Conservation (phyloP, 2,329 filamentous ascomycete species). For the Colletotrichum tropicicola region DNA sequence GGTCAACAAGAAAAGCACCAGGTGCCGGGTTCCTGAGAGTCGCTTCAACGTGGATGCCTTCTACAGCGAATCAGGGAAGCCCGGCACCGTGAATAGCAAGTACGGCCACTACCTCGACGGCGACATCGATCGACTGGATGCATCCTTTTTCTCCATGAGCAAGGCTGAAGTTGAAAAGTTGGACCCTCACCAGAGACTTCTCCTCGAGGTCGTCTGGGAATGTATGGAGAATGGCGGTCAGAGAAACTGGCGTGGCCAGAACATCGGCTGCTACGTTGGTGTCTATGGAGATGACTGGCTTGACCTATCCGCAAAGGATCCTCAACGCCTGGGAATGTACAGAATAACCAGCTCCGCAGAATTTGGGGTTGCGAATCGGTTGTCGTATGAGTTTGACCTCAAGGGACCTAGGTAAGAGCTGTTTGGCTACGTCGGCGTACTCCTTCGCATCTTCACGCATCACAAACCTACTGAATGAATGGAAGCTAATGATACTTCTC, state of each 20-base stretch:
- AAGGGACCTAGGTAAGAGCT: constrained; percentile 41
- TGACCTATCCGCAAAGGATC: constrained; percentile 31
- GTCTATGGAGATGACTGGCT: constrained; percentile 39
- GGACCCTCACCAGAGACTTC: constrained; percentile 38
- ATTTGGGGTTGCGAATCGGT: constrained; percentile 39
- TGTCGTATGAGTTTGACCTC: constrained; percentile 42
- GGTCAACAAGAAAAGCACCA: constrained; percentile 38
- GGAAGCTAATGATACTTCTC: constrained; percentile 35
- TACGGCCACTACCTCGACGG: constrained; percentile 45
- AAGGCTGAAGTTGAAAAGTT: constrained; percentile 37
- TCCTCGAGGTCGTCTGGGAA: constrained; percentile 43
- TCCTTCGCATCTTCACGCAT: constrained; percentile 25
- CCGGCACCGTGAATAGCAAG: constrained; percentile 41
- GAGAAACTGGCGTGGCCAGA: constrained; percentile 36
- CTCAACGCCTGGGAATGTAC: constrained; percentile 33
- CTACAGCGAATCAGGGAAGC: constrained; percentile 45
- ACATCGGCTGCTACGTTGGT: constrained; percentile 40
- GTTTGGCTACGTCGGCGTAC: too few relatives aligned
- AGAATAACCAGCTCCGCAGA: constrained; percentile 32
- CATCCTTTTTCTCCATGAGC: constrained; percentile 38
- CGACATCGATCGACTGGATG: constrained; percentile 40
- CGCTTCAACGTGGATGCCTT: constrained; percentile 46
- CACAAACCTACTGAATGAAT: not conserved
- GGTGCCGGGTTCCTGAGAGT: constrained; percentile 35
- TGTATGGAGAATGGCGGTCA: constrained; percentile 43